Percentiles rank a stretch among this genome's conserved stretches.
Evolutionary conservation across 169 alveolate genomes (phyloP).

Genomic region (Plasmodium billcollinsi): DNA sequence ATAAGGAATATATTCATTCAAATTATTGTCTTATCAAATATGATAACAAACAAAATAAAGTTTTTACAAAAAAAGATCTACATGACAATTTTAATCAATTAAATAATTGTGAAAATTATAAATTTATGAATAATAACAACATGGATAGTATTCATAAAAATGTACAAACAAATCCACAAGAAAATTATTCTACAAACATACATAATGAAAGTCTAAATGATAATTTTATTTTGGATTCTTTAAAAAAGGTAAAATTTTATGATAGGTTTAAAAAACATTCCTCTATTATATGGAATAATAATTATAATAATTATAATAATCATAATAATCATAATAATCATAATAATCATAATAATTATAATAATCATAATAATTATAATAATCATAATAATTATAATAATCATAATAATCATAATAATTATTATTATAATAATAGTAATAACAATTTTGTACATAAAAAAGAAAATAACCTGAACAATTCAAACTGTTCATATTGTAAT

Average conservation of each 20-base stretch:
- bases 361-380: background rate
- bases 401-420: background rate
- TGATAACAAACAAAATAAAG: background rate
- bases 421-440: background rate
- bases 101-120: background rate
- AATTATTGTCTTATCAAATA: constrained; percentile 25
- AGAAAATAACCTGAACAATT: constrained; percentile 19
- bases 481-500: constrained; percentile 40
- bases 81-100: background rate
- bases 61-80: background rate
- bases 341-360: background rate
- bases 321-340: background rate
- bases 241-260: background rate
- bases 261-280: background rate
- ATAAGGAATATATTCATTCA: constrained; percentile 57
- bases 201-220: background rate
- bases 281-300: background rate
- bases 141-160: background rate
- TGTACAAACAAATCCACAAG: background rate
- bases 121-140: background rate
- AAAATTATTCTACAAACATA: background rate
- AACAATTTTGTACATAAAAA: constrained; percentile 3
- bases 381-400: background rate
- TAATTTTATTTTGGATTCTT: background rate
- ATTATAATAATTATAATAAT: background rate